Conservation (phyloP, 768 basidiomycete species). For the Psilocybe subaeruginosa region DNA sequence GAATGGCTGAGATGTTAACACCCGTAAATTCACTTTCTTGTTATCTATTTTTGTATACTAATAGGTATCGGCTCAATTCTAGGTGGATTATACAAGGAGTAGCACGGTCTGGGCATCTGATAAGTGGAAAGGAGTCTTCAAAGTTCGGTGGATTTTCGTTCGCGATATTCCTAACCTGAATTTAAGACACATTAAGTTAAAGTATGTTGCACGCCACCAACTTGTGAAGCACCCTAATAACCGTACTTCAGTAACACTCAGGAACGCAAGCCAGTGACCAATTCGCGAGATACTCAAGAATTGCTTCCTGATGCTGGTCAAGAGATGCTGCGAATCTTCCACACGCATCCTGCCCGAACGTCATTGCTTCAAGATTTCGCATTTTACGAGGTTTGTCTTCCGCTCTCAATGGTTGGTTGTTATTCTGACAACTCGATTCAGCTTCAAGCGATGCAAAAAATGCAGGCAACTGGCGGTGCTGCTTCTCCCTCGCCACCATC, state of each 20-base stretch:
- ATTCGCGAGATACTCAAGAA: constrained; percentile 97
- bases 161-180: constrained; percentile 93
- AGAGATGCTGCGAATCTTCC: constrained; percentile 96
- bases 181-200: constrained; percentile 85
- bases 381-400: constrained; percentile 75
- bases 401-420: background rate
- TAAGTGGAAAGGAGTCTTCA: constrained; percentile 99
- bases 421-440: constrained; percentile 27
- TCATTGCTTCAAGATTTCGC: constrained; percentile 93
- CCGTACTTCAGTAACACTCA: constrained; percentile 78
- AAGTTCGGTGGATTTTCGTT: constrained; percentile 97
- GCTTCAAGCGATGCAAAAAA: constrained; percentile 88
- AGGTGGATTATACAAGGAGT: constrained; percentile 92
- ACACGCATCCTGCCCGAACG: constrained; percentile 90
- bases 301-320: constrained; percentile 93
- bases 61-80: background rate
- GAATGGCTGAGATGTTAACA: constrained; percentile 98
- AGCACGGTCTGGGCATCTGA: constrained; percentile 99
- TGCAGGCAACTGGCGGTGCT: constrained; percentile 39
- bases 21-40: constrained; percentile 54
- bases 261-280: constrained; percentile 98
- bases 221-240: constrained; percentile 16
- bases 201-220: constrained; percentile 45
- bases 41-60: background rate
- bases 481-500: constrained; percentile 43